Evolutionary conservation across 805 yeast species (phyloP).

Genomic region (Yarrowia divulgata): DNA sequence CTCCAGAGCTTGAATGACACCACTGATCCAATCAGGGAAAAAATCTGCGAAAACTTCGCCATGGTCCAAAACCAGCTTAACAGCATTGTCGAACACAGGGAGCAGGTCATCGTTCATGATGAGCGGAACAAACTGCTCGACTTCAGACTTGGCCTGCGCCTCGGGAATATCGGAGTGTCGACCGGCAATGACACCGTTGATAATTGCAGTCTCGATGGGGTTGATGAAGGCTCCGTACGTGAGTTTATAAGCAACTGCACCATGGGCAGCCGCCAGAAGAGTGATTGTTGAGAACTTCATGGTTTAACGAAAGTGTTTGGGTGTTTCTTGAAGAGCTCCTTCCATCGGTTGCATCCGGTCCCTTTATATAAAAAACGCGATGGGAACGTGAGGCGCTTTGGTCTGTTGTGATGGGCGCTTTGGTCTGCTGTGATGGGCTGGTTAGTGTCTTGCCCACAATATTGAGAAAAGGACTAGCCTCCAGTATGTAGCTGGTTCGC

Average conservation of each 20-base stretch:
- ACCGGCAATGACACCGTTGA: not conserved
- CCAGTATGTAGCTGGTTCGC: not conserved
- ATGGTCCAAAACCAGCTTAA: not conserved
- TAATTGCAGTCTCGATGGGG: not conserved
- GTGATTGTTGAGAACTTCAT: not conserved
- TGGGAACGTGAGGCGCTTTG: no score
- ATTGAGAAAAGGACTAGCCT: no score
- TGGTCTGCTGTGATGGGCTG: not conserved
- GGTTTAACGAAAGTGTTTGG: not conserved
- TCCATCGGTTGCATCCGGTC: no score
- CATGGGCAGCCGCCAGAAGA: not conserved
- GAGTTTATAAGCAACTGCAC: not conserved
- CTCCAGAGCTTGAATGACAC: not conserved
- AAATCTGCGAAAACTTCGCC: not conserved
- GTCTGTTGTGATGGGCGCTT: not conserved
- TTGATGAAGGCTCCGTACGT: not conserved
- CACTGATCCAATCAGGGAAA: constrained; percentile 2
- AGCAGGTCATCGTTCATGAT: constrained; percentile 7
- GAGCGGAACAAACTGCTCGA: not conserved
- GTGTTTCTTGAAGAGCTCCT: no score
- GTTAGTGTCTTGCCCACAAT: no score
- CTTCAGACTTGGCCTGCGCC: not conserved
- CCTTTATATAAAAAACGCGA: not conserved
- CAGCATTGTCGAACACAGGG: not conserved
- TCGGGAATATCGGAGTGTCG: not conserved